These are phyloP conservation scores for Epichloe gansuensis DNA, from an alignment of 2,329 filamentous ascomycete species.

Conservation along the genomic window DNA sequence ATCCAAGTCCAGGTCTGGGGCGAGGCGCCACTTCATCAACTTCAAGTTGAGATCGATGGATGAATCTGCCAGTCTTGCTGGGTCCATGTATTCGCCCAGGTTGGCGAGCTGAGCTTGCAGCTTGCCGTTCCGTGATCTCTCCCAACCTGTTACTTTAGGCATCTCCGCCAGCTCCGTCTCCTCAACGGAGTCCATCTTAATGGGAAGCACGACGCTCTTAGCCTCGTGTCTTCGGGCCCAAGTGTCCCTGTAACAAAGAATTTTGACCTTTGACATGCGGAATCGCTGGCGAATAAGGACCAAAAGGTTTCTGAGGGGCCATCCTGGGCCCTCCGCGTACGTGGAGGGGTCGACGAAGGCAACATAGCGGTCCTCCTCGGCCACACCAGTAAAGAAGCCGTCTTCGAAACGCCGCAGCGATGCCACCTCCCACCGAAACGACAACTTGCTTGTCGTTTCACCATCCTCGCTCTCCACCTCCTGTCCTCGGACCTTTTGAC, in stretches of 20 bases:
- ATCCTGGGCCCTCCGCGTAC: slow-evolving; percentile 76
- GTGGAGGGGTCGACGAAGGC: slow-evolving; percentile 90
- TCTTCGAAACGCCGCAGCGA: slow-evolving; percentile 68
- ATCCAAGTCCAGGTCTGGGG: slow-evolving; percentile 76
- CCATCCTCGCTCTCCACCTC: slow-evolving; percentile 35
- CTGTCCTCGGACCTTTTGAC: slow-evolving; percentile 55
- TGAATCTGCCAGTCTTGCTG: slow-evolving; percentile 74
- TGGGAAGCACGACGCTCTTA: slow-evolving; percentile 64
- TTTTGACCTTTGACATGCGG: slow-evolving; percentile 62
- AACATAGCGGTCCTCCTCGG: slow-evolving; percentile 66
- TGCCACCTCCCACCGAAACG: slow-evolving; percentile 66
- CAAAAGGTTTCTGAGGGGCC: slow-evolving; percentile 84
- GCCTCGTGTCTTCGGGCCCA: slow-evolving; percentile 67
- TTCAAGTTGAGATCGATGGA: slow-evolving; percentile 94
- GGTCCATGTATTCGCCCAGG: slow-evolving; percentile 88
- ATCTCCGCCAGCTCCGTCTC: slow-evolving; percentile 39
- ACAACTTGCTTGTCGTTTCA: slow-evolving; percentile 35
- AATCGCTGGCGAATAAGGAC: slow-evolving; percentile 76
- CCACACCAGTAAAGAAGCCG: slow-evolving; percentile 69
- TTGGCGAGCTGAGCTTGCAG: slow-evolving; percentile 68
- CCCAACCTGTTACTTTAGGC: slow-evolving; percentile 94
- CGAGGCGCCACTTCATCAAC: slow-evolving; percentile 97
- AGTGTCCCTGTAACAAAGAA: slow-evolving; percentile 83
- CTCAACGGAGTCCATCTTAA: slow-evolving; percentile 41
- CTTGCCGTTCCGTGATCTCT: slow-evolving; percentile 69